These are phyloP conservation scores for Scopulariopsis brevicaulis DNA, from an alignment of 2,329 filamentous ascomycete genomes.

Conservation along the genomic window DNA sequence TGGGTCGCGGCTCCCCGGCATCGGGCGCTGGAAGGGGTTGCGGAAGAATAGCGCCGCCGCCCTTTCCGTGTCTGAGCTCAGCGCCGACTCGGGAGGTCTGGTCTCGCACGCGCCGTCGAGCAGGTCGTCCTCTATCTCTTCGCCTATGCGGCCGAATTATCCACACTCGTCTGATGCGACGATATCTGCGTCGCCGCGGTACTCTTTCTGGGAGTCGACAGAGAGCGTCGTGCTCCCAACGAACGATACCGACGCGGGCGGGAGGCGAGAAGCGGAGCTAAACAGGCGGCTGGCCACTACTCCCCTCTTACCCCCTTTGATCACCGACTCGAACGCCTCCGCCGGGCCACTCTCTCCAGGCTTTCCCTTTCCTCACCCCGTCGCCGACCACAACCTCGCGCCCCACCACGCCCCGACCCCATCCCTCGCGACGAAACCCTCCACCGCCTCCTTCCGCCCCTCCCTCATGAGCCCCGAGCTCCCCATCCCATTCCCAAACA, in stretches of 20 bases:
- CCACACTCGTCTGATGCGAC: slow-evolving; percentile 38
- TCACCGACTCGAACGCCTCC: slow-evolving; percentile 63
- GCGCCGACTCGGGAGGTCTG: slow-evolving; percentile 65
- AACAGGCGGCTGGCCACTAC: slow-evolving; percentile 59
- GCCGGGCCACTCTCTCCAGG: slow-evolving; percentile 59
- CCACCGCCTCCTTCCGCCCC: slow-evolving; percentile 60
- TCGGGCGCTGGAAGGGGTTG: slow-evolving; percentile 35
- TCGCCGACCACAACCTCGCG: slow-evolving; percentile 2
- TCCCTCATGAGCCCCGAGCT: slow-evolving; percentile 48
- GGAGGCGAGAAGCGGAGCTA: slow-evolving; percentile 30
- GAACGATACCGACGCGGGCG: slow-evolving; percentile 27
- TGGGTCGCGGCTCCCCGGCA: slow-evolving; percentile 45
- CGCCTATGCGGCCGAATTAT: slow-evolving; percentile 34
- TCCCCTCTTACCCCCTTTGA: slow-evolving; percentile 72
- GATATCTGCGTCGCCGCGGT: slow-evolving; percentile 49
- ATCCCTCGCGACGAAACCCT: slow-evolving; percentile 47
- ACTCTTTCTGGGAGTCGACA: slow-evolving; percentile 49
- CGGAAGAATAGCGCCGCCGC: slow-evolving; percentile 31
- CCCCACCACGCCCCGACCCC: slow-evolving; percentile 37
- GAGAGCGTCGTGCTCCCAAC: slow-evolving; percentile 38
- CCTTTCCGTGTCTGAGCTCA: slow-evolving; percentile 69
- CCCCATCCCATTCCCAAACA: slow-evolving; percentile 47
- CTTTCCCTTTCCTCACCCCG: slow-evolving; percentile 33
- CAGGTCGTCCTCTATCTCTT: slow-evolving; percentile 67
- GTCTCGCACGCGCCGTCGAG: slow-evolving; percentile 55